phyloP scores from a whole-genome alignment of 2,329 filamentous ascomycete species.

The Fusarium redolens region DNA sequence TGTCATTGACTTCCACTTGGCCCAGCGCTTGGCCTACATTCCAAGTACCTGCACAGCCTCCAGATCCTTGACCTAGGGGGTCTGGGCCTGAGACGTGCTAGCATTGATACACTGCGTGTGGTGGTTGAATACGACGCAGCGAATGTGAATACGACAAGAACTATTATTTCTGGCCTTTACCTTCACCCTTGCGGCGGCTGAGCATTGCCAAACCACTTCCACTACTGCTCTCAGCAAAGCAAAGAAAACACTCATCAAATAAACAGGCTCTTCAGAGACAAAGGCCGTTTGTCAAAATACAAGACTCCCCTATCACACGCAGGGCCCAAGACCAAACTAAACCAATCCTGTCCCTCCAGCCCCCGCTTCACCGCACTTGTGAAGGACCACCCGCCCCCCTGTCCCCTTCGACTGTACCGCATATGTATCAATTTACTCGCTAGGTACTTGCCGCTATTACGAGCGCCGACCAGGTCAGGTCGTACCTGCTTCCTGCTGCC shows the following conservation, averaged over 20 bases:
- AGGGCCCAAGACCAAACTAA: constrained; percentile 35
- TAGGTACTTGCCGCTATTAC: constrained; percentile 21
- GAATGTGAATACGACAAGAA: constrained; percentile 12
- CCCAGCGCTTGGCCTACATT: constrained; percentile 30
- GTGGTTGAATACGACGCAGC: constrained; percentile 10
- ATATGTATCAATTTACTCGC: constrained; percentile 23
- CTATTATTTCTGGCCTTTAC: background rate
- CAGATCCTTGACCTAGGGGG: constrained; percentile 28
- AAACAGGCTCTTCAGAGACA: background rate
- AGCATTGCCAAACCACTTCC: background rate
- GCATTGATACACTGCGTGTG: constrained; percentile 28
- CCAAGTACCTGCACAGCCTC: constrained; percentile 45
- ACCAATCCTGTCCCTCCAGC: constrained; percentile 32
- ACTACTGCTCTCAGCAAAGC: background rate
- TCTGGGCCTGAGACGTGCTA: constrained; percentile 32
- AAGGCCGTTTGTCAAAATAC: constrained; percentile 6
- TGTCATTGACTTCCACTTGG: constrained; percentile 29
- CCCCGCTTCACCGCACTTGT: constrained; percentile 32
- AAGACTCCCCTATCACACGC: constrained; percentile 33
- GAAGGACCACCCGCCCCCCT: constrained; percentile 14
- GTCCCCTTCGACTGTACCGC: constrained; percentile 22
- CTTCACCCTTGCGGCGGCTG: background rate
- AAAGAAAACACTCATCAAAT: background rate
- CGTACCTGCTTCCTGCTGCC: constrained; percentile 32
- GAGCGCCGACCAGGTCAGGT: constrained; percentile 13